Conservation (phyloP, 2,329 filamentous ascomycete genomes). For the Xylaria multiplex region DNA sequence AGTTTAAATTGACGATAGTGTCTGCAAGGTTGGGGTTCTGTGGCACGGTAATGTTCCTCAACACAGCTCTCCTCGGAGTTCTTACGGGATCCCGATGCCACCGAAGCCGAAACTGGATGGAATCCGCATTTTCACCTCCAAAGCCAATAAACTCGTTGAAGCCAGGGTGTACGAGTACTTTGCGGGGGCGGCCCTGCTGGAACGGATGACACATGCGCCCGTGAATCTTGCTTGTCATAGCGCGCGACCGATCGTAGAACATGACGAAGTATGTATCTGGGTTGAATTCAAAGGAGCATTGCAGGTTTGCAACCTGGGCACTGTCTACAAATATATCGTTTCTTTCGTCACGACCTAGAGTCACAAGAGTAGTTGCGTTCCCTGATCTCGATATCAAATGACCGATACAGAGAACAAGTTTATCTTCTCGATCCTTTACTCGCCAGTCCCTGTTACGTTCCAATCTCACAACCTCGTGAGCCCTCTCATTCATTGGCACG, state of each 20-base stretch:
- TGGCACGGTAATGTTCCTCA: no score
- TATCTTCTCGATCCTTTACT: rapidly evolving
- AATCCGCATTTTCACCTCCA: neutral
- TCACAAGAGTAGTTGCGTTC: neutral
- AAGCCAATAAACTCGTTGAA: neutral
- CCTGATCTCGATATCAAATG: neutral
- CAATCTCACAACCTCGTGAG: neutral
- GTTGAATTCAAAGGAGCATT: slow-evolving; percentile 18
- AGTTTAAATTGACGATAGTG: neutral
- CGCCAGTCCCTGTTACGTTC: neutral
- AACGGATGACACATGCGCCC: neutral
- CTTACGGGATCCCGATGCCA: neutral
- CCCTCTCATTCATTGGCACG: neutral
- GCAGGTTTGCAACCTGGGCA: neutral
- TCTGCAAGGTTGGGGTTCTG: neutral
- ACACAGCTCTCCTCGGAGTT: neutral
- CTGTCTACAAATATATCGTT: neutral
- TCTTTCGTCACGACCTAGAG: neutral
- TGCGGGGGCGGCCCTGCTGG: neutral
- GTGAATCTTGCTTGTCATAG: neutral
- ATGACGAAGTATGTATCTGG: neutral
- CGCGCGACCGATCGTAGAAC: slow-evolving; percentile 10
- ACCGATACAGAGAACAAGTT: neutral
- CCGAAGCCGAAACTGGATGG: neutral
- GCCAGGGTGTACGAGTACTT: neutral